Base-by-base conservation (phyloP, 2,329 filamentous ascomycete genomes). In the Aspergillus sp. region DNA sequence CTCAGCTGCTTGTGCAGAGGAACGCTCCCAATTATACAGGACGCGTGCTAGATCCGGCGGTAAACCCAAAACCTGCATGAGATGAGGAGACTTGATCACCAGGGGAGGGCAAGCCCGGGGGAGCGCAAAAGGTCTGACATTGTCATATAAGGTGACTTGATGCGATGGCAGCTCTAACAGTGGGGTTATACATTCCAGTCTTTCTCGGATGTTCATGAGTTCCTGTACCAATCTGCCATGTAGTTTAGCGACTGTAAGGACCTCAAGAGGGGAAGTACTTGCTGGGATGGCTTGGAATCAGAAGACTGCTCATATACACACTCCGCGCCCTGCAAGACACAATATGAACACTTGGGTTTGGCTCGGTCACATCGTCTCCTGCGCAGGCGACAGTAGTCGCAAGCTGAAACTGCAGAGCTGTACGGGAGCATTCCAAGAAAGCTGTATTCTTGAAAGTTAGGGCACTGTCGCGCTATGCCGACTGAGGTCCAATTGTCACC, bases 351-450 rank as follows among this genome's bases (percentile, higher is more conserved):
- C 15, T 45, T 46, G n/a, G 52, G 52, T 17, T 31, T 33, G 23
- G 25, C 14, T 3, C 52, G 52, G 15, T 55, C 52, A 17, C 52
- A 55, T 21, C 52, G 52, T 27, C 52, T 35, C 27, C 52, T 33
- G 41, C 31, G 52, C 2, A 55, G 1, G 11, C 52, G 52, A 40
- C 52, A 55, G 33, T 45, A 19, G 14, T 46, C 31, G 31, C 52
- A 55, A 14, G 33, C 41, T 5, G 33, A 40, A 9, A 17, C 3
- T 3, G 48, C 8, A 6, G 25, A 9, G 8, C 27, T 47, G 6
- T n/a, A 15, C n/a, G 25, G 15, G 8, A 35, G 27, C 43, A 46
- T 46, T 31, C 8, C 25, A 25, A 2, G 2, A 25, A 25, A 7
- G 25, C 6, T 25, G 25, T 19, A 19, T 19, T 19, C 19, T 19